Percentiles rank a stretch among this genome's conserved stretches.
These are phyloP conservation scores for Monosporozyma aerobia DNA, from an alignment of 805 yeast genomes.

Conservation along the genomic window DNA sequence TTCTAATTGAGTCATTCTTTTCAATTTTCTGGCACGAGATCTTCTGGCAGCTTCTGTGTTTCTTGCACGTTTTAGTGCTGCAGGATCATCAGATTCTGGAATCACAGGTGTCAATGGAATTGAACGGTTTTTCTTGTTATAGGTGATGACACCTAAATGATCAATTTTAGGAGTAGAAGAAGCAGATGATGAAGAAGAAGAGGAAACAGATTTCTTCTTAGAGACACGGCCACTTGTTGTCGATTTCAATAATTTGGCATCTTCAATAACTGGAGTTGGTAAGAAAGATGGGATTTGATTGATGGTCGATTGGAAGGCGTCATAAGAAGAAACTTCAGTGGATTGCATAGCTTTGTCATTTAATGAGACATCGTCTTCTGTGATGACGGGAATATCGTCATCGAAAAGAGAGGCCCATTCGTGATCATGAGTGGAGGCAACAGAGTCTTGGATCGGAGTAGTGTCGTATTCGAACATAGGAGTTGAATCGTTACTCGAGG, in stretches of 20 bases:
- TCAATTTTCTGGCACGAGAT: slow-evolving; percentile 87
- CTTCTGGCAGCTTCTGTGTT: slow-evolving; percentile 95
- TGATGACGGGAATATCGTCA: slow-evolving; percentile 32
- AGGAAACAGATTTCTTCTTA: slow-evolving; percentile 9
- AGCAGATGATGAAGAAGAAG: background rate
- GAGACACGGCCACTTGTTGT: slow-evolving; percentile 14
- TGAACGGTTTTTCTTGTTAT: slow-evolving; percentile 68
- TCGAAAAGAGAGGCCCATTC: slow-evolving; percentile 60
- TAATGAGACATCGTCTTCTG: slow-evolving; percentile 28
- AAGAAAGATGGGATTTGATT: slow-evolving; percentile 17
- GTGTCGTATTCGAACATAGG: slow-evolving; percentile 44
- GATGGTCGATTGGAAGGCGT: slow-evolving; percentile 3
- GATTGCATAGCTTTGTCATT: slow-evolving; percentile 17
- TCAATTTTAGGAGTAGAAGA: slow-evolving; percentile 37
- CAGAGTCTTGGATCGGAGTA: slow-evolving; percentile 9
- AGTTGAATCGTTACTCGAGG: slow-evolving; percentile 41
- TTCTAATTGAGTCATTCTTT: slow-evolving; percentile 78
- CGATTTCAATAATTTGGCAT: slow-evolving; percentile 10
- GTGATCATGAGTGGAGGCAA: slow-evolving; percentile 17
- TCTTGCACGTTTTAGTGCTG: slow-evolving; percentile 80
- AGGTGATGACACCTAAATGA: slow-evolving; percentile 64
- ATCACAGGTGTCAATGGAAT: slow-evolving; percentile 66
- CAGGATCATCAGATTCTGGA: slow-evolving; percentile 51
- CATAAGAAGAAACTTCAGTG: slow-evolving; percentile 6
- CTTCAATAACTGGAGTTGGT: slow-evolving; percentile 29